Base-by-base conservation (phyloP, 257 asterid genomes). In the Solanum ossicruentum region DNA sequence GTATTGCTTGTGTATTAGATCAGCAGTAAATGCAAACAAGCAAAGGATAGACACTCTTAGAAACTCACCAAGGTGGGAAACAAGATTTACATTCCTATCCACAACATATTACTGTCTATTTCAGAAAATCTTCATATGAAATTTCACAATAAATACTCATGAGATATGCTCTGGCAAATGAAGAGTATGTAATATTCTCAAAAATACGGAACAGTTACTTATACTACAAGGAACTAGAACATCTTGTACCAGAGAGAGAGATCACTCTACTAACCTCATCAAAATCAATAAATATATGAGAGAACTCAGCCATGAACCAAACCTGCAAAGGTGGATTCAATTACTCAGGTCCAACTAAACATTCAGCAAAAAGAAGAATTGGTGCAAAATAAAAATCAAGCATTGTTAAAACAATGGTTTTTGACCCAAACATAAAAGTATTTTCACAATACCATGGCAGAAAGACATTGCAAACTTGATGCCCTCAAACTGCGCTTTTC, bases 221-320 rank as follows among this genome's bases (percentile, higher is more conserved):
- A 51, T 17, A 69, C 21, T 16, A 39, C 20, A 69, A 77, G 82
- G 26, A 51, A 77, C 82, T 75, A 49, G 43, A 75, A 21, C 81
- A 49, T 47, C 21, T 49, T 15, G 63, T 2, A 49, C 8, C 2
- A 79, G 83, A 83, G 83, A 43, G 61, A 83, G 83, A 45, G 71
- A 85, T 66, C 52, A 70, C 79, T 70, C 61, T n/a, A 84, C 92
- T 43, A 85, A 96, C 99, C 98, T 95, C 89, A 60, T 92, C 97
- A 91, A 96, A 91, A 89, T 91, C 93, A 85, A 86, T 89, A 89
- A 94, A 95, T 75, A 94, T 81, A 51, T 94, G 98, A 17, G 98
- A 93, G 85, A 95, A 94, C 92, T 92, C 93, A 56, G 94, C 90
- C 98, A 94, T 95, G 93, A 93, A 95, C 98, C 98, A 94, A 83